These are phyloP conservation scores for Syzygium syzygioides DNA, from an alignment of 441 rosid genomes.

Conservation along the genomic window DNA sequence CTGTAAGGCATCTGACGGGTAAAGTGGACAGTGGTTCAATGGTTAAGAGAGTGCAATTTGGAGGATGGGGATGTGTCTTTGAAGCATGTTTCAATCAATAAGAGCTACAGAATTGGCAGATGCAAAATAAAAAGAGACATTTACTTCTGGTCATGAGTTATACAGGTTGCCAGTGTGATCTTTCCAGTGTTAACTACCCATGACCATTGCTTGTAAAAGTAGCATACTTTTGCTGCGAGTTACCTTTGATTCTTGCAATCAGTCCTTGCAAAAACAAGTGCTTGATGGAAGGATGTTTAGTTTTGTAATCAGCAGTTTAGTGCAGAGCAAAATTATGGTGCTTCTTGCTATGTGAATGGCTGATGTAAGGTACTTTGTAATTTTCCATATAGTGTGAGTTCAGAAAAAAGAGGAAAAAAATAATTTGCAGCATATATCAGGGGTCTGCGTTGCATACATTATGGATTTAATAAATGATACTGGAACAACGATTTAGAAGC, in stretches of 20 bases:
- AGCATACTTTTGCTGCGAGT: conserved; percentile 15
- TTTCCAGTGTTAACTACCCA: neutral
- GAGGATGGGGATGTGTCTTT: neutral
- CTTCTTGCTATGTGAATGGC: neutral
- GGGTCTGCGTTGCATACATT: neutral
- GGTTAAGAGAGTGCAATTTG: neutral
- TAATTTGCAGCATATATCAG: neutral
- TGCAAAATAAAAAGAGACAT: neutral
- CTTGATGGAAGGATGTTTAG: neutral
- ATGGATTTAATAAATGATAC: neutral
- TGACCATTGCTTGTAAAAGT: conserved; percentile 4
- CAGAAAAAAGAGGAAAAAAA: neutral
- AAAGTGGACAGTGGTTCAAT: neutral
- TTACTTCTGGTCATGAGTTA: neutral
- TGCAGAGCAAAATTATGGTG: neutral
- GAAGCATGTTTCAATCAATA: neutral
- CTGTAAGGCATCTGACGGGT: neutral
- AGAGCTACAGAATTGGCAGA: neutral
- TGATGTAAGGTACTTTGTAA: neutral
- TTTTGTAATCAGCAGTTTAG: neutral
- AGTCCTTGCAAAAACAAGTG: neutral
- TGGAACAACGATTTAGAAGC: neutral
- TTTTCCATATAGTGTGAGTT: neutral
- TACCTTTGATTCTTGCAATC: neutral
- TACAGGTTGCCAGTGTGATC: neutral